phyloP scores from a whole-genome alignment of 2,329 filamentous ascomycete species.

The Sclerotinia sclerotiorum region DNA sequence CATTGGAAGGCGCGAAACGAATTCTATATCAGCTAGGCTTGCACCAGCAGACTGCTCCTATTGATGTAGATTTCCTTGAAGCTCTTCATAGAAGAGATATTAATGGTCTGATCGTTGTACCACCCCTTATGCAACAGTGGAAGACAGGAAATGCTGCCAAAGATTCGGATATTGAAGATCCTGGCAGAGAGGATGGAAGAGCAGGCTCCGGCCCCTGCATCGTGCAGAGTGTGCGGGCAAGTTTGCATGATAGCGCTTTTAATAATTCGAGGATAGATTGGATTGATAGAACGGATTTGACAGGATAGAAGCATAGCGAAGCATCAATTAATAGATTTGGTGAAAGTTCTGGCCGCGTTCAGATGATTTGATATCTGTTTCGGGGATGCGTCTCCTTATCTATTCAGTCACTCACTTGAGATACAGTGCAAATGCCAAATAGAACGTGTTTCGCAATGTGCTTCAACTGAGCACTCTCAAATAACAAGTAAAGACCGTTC shows the following conservation, averaged over 20 bases:
- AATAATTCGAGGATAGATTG: conserved; percentile 1
- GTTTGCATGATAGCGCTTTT: background rate
- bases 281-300: conserved; percentile 10
- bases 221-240: background rate
- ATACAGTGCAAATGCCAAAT: background rate
- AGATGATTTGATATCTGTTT: background rate
- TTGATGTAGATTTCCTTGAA: background rate
- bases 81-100: conserved; percentile 2
- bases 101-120: background rate
- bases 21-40: conserved; percentile 5
- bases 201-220: background rate
- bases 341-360: background rate
- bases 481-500: background rate
- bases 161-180: background rate
- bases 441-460: background rate
- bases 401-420: background rate
- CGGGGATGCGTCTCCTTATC: background rate
- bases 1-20: conserved; percentile 7
- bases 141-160: conserved; percentile 10
- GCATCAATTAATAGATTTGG: background rate
- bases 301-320: background rate
- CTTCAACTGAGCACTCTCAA: background rate
- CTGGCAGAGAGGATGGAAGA: background rate
- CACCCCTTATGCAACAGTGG: background rate
- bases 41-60: background rate